These are phyloP conservation scores for Arachis hypogaea DNA, from an alignment of 306 rosid species.

Conservation along the genomic window DNA sequence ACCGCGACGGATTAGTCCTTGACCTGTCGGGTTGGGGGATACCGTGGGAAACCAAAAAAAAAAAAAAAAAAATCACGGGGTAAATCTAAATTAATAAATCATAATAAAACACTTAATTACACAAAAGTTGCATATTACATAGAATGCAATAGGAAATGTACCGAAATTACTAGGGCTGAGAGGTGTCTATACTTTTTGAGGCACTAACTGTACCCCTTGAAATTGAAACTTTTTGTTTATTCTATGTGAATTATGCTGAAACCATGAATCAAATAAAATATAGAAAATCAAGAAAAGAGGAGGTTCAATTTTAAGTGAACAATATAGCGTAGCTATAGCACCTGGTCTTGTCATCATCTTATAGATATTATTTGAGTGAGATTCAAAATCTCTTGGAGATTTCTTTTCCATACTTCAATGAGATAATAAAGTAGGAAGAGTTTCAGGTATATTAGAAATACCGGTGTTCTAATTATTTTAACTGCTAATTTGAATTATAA, in stretches of 20 bases:
- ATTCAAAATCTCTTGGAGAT: conserved; percentile 34
- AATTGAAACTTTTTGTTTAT: conserved; percentile 42
- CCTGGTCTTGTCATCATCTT: background rate
- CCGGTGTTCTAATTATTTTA: too few relatives aligned
- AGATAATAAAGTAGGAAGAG: background rate
- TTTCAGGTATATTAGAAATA: background rate
- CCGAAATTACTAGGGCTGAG: conserved; percentile 29
- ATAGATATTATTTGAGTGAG: conserved; percentile 28
- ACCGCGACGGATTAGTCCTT: too few relatives aligned
- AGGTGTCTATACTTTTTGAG: conserved; percentile 55
- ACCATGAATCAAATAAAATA: conserved; percentile 40
- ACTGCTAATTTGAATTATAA: too few relatives aligned
- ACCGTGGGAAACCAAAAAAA: too few relatives aligned
- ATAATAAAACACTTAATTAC: conserved; percentile 9
- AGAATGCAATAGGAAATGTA: conserved; percentile 4
- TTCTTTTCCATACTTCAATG: background rate
- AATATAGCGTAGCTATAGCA: background rate
- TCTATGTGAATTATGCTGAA: conserved; percentile 40
- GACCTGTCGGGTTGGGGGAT: too few relatives aligned
- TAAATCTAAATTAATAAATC: conserved; percentile 7
- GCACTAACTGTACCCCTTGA: conserved; percentile 41
- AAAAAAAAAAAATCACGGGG: background rate
- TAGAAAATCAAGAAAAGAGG: conserved; percentile 26
- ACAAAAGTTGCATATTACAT: conserved; percentile 25
- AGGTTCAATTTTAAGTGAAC: conserved; percentile 15